These are phyloP conservation scores for Conticribra weissflogii DNA, from an alignment of 108 stramenopile species.

Conservation along the genomic window DNA sequence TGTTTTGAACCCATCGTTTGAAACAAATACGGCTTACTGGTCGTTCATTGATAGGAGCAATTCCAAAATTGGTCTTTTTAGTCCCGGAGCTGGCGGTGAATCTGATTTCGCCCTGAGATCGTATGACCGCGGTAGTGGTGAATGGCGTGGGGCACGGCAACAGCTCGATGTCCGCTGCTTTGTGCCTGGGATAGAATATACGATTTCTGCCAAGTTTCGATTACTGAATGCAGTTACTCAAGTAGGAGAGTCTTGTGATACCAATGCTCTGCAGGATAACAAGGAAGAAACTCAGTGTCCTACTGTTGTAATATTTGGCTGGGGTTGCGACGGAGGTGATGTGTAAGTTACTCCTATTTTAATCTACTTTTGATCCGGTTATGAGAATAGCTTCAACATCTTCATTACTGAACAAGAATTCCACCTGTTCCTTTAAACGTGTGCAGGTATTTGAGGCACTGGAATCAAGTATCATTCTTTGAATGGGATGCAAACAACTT, in stretches of 20 bases:
- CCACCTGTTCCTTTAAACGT: too few relatives aligned
- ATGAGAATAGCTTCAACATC: not conserved
- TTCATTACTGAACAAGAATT: too few relatives aligned
- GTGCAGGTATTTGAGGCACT: slow-evolving; percentile 2
- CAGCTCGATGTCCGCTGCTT: slow-evolving; percentile 46
- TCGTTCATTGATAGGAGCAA: slow-evolving; percentile 23
- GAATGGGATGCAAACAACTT: slow-evolving; percentile 36
- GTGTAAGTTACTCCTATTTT: too few relatives aligned
- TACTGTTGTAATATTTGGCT: slow-evolving; percentile 35
- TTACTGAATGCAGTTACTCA: slow-evolving; percentile 31
- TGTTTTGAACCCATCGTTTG: slow-evolving; percentile 36
- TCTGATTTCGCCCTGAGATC: slow-evolving; percentile 38
- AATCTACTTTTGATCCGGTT: slow-evolving; percentile 3
- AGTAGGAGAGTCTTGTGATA: slow-evolving; percentile 37
- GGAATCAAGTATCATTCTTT: slow-evolving; percentile 22
- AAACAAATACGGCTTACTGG: slow-evolving; percentile 26
- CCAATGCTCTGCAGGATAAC: slow-evolving; percentile 17
- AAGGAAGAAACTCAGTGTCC: slow-evolving; percentile 33
- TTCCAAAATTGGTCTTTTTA: slow-evolving; percentile 23
- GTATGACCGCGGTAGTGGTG: slow-evolving; percentile 17
- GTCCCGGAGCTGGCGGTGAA: slow-evolving; percentile 20
- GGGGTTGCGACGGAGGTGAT: slow-evolving; percentile 22
- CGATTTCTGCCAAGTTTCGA: slow-evolving; percentile 41
- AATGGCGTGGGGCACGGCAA: slow-evolving; percentile 14
- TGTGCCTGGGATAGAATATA: slow-evolving; percentile 31